A percentile compares a stretch with the other conserved stretches of the same genome.
These are phyloP conservation scores for Citrus mangshanensis DNA, from an alignment of 345 rosid genomes.

Conservation along the genomic window DNA sequence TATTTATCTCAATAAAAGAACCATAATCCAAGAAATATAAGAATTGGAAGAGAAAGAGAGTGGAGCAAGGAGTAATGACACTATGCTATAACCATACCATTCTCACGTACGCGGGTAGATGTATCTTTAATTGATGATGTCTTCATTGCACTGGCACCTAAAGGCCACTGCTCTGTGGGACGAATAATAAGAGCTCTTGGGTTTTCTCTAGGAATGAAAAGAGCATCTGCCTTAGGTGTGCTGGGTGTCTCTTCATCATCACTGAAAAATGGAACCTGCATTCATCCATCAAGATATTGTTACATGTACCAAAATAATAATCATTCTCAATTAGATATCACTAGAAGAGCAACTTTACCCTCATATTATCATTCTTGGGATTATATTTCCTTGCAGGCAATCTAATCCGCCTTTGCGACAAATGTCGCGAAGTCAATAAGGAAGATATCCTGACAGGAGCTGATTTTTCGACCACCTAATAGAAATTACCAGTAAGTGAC, in stretches of 20 bases:
- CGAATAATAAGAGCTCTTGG: conserved; percentile 83
- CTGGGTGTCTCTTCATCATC: conserved; percentile 76
- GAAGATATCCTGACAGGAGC: conserved; percentile 75
- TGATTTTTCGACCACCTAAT: conserved; percentile 81
- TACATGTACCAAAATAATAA: not conserved
- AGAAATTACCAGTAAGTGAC: not conserved
- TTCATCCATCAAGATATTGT: conserved; percentile 17
- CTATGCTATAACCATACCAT: conserved; percentile 38
- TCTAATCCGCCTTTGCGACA: conserved; percentile 67
- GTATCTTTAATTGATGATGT: conserved; percentile 43
- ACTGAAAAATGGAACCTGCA: conserved; percentile 86
- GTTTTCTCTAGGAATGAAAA: conserved; percentile 86
- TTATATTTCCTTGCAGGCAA: conserved; percentile 78
- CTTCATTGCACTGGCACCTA: conserved; percentile 47
- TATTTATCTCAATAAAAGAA: not conserved
- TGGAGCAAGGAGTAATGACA: not conserved
- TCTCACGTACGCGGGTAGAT: conserved; percentile 35
- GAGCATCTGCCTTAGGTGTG: conserved; percentile 88
- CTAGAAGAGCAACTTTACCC: conserved; percentile 39
- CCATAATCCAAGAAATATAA: not conserved
- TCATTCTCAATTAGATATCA: not conserved
- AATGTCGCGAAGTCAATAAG: conserved; percentile 73
- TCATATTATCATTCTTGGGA: conserved; percentile 63
- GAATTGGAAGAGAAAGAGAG: not conserved
- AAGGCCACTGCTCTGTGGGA: conserved; percentile 52